A percentile compares a stretch with the other conserved stretches of the same genome.
Evolutionary conservation across 192 early-diverging fungal genomes (phyloP).

Genomic region (Coemansia sp.): DNA sequence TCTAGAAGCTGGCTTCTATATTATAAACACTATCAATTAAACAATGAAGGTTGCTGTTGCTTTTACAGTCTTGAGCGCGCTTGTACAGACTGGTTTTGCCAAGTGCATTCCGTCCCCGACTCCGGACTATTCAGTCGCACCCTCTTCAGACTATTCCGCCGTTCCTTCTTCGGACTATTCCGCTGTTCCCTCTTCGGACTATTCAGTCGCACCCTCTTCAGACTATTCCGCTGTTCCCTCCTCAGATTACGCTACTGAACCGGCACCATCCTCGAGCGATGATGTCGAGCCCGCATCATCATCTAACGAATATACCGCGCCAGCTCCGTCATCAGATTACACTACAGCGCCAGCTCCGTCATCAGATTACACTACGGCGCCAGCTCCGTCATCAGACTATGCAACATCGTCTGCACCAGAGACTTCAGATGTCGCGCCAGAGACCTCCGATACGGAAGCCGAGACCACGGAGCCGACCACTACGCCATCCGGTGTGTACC

Average conservation of each 20-base stretch:
- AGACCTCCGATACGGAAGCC: neutral
- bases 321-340: neutral
- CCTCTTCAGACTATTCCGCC: neutral
- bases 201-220: neutral
- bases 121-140: neutral
- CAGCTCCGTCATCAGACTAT: conserved; percentile 1
- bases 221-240: neutral
- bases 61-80: conserved; percentile 5
- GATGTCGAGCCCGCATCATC: neutral
- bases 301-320: neutral
- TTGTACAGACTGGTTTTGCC: conserved; percentile 24
- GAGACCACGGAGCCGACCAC: neutral
- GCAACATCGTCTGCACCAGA: neutral
- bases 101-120: conserved; percentile 18
- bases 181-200: neutral
- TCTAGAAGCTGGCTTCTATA: neutral
- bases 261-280: neutral
- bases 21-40: neutral
- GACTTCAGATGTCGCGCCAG: neutral
- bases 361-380: neutral
- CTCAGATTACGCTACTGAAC: neutral
- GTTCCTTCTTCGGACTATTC: neutral
- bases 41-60: conserved; percentile 33
- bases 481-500: neutral
- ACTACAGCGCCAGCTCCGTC: neutral